phyloP scores from a whole-genome alignment of 2,329 filamentous ascomycete species.

The Fusarium begoniae region DNA sequence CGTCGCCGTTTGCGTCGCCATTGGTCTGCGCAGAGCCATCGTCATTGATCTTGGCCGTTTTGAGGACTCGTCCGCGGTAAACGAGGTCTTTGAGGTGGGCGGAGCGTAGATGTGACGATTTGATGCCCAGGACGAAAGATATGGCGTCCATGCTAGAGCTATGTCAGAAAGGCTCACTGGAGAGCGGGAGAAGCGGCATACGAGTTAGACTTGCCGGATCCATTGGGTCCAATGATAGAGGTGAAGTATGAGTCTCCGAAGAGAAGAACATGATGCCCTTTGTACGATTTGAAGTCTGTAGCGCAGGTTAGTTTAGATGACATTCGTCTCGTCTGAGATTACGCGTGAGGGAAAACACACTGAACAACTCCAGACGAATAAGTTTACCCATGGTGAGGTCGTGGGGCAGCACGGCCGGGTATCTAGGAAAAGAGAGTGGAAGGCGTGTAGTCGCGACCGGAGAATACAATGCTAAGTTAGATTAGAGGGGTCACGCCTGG shows the following conservation, averaged over 20 bases:
- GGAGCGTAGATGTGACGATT: constrained; percentile 96
- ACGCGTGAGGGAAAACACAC: constrained; percentile 59
- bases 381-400: constrained; percentile 87
- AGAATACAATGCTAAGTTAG: constrained; percentile 3
- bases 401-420: constrained; percentile 25
- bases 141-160: constrained; percentile 91
- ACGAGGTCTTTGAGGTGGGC: constrained; percentile 93
- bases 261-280: constrained; percentile 91
- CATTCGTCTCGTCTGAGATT: neutral
- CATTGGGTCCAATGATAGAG: constrained; percentile 99
- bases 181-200: constrained; percentile 55
- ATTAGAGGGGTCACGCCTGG: constrained; percentile 27
- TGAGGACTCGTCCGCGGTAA: constrained; percentile 92
- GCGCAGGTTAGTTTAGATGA: constrained; percentile 24
- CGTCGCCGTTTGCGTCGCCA: constrained; percentile 69
- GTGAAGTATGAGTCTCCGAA: constrained; percentile 99
- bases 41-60: constrained; percentile 91
- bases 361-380: constrained; percentile 92
- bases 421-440: neutral
- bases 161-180: neutral
- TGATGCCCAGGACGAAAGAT: constrained; percentile 97
- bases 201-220: constrained; percentile 99
- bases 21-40: constrained; percentile 79
- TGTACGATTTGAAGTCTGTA: constrained; percentile 98
- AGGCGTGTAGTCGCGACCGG: constrained; percentile 6